A percentile compares a stretch with the other conserved stretches of the same genome.
phyloP scores from a whole-genome alignment of 495 filamentous ascomycete species.

The Podospora bellae-mahoneyi region DNA sequence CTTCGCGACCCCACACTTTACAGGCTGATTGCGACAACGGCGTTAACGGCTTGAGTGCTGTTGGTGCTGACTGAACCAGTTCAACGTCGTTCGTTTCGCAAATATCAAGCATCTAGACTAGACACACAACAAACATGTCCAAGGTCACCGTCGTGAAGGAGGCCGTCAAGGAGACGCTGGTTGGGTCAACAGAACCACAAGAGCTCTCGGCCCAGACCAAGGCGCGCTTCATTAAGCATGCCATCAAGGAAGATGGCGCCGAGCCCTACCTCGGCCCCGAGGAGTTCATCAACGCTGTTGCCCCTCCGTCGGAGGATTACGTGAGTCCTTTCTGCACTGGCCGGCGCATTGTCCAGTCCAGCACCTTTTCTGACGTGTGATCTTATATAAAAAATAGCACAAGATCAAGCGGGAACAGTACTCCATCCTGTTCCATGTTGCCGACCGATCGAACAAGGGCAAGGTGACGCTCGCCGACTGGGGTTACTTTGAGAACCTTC shows the following conservation, averaged over 20 bases:
- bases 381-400: slow-evolving; percentile 56
- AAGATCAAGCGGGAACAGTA: slow-evolving; percentile 97
- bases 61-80: background rate
- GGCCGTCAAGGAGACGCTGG: slow-evolving; percentile 70
- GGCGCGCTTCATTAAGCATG: slow-evolving; percentile 71
- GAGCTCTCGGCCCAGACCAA: slow-evolving; percentile 67
- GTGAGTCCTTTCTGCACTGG: slow-evolving; percentile 52
- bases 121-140: slow-evolving; percentile 29
- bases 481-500: slow-evolving; percentile 87
- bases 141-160: slow-evolving; percentile 55
- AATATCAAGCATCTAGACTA: background rate
- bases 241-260: slow-evolving; percentile 68
- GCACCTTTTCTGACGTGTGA: slow-evolving; percentile 21
- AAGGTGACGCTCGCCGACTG: slow-evolving; percentile 79
- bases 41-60: background rate
- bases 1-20: background rate
- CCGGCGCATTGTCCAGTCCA: background rate
- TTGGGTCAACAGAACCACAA: slow-evolving; percentile 58
- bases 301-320: slow-evolving; percentile 83
- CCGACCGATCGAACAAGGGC: slow-evolving; percentile 70
- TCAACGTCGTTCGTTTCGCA: background rate
- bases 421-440: slow-evolving; percentile 83
- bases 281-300: slow-evolving; percentile 86
- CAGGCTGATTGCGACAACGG: slow-evolving; percentile 2
- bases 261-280: slow-evolving; percentile 77